A percentile compares a stretch with the other conserved stretches of the same genome.
phyloP scores from a whole-genome alignment of 139 green algal species.

The Cymbomonas tetramitiformis region DNA sequence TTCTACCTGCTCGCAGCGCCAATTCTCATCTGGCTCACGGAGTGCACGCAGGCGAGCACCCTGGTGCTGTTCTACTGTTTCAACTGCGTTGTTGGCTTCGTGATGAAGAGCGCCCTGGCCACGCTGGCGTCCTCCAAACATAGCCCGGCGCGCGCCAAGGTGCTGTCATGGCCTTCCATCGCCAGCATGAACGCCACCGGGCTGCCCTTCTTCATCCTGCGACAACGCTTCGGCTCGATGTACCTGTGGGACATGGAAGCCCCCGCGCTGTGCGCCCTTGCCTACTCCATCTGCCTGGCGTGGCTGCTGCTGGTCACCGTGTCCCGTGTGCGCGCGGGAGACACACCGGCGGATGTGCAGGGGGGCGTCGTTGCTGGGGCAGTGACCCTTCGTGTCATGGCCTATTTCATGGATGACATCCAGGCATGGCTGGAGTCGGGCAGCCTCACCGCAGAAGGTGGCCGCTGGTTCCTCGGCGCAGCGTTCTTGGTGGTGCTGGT shows the following conservation, averaged over 20 bases:
- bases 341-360: slow-evolving; percentile 9
- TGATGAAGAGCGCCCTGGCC: slow-evolving; percentile 2
- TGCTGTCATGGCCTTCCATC: slow-evolving; percentile 10
- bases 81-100: neutral
- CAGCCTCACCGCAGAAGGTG: neutral
- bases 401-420: neutral
- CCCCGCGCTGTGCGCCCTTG: neutral
- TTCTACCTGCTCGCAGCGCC: neutral
- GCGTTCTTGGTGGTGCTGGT: neutral
- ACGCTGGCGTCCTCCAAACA: neutral
- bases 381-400: neutral
- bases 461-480: neutral
- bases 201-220: slow-evolving; percentile 7
- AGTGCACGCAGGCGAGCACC: neutral
- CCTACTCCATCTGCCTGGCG: slow-evolving; percentile 3
- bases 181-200: slow-evolving; percentile 1
- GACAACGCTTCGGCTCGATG: neutral
- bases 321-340: neutral
- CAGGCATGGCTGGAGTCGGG: neutral
- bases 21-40: neutral
- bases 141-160: neutral
- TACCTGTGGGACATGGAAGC: slow-evolving; percentile 12
- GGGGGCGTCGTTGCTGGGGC: slow-evolving; percentile 7
- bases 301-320: slow-evolving; percentile 1
- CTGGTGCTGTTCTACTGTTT: slow-evolving; percentile 13